A percentile compares a stretch with the other conserved stretches of the same genome.
phyloP scores from a whole-genome alignment of 345 rosid genomes.

The Hibiscus trionum region DNA sequence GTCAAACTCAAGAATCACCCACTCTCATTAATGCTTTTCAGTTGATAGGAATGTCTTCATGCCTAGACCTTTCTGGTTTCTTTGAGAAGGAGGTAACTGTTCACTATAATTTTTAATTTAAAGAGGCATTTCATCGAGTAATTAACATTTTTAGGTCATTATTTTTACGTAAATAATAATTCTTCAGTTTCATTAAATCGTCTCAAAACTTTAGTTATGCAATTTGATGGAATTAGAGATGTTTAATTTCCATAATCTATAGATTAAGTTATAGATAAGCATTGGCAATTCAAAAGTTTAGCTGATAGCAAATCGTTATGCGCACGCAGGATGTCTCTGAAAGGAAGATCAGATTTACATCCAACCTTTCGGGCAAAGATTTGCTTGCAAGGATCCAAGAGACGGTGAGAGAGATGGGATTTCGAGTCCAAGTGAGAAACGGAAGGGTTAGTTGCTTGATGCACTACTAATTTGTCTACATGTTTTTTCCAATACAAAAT shows the following conservation, averaged over 20 bases:
- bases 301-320: too few relatives aligned
- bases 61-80: slow-evolving; percentile 90
- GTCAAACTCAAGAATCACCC: slow-evolving; percentile 43
- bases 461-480: too few relatives aligned
- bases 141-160: too few relatives aligned
- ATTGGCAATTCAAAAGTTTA: too few relatives aligned
- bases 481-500: too few relatives aligned
- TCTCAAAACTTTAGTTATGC: too few relatives aligned
- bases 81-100: slow-evolving; percentile 77
- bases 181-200: too few relatives aligned
- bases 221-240: too few relatives aligned
- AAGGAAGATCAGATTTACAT: slow-evolving; percentile 89
- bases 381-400: slow-evolving; percentile 69
- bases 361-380: slow-evolving; percentile 60
- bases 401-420: slow-evolving; percentile 74
- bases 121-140: too few relatives aligned
- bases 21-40: slow-evolving; percentile 78
- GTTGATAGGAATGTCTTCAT: slow-evolving; percentile 93
- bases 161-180: too few relatives aligned
- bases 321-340: slow-evolving; percentile 68
- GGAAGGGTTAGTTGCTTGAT: slow-evolving; percentile 47
- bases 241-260: too few relatives aligned
- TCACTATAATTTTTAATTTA: not conserved
- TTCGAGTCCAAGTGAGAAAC: slow-evolving; percentile 66
- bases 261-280: too few relatives aligned